Evolutionary conservation across 768 basidiomycete genomes (phyloP).

Genomic region (Pulveroboletus sp.): DNA sequence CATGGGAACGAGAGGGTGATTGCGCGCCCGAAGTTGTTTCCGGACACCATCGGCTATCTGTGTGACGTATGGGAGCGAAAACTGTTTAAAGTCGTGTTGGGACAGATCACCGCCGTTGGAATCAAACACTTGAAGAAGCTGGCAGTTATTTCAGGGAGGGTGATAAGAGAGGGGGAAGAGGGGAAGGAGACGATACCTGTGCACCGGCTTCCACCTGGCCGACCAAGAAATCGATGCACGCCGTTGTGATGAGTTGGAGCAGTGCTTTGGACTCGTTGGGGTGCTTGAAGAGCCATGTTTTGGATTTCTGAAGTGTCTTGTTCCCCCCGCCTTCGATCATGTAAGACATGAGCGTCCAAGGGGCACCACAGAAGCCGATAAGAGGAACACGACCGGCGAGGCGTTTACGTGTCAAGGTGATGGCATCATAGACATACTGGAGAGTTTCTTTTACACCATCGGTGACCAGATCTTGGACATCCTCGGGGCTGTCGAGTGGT

Average conservation of each 20-base stretch:
- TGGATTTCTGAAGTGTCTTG: slow-evolving; percentile 87
- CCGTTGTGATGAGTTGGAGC: slow-evolving; percentile 76
- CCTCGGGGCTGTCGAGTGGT: slow-evolving; percentile 75
- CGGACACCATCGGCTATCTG: slow-evolving; percentile 74
- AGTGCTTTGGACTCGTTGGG: slow-evolving; percentile 81
- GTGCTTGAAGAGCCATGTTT: slow-evolving; percentile 92
- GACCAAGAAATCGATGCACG: slow-evolving; percentile 87
- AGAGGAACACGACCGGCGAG: slow-evolving; percentile 89
- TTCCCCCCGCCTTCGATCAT: slow-evolving; percentile 97
- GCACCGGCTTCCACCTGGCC: slow-evolving; percentile 95
- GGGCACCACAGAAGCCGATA: slow-evolving; percentile 96
- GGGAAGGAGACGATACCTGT: slow-evolving; percentile 57
- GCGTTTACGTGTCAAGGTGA: slow-evolving; percentile 77
- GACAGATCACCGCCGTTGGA: slow-evolving; percentile 94
- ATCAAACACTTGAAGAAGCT: slow-evolving; percentile 97
- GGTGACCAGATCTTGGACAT: slow-evolving; percentile 58
- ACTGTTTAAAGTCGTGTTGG: slow-evolving; percentile 78
- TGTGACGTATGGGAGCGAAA: slow-evolving; percentile 77
- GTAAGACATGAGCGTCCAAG: slow-evolving; percentile 97
- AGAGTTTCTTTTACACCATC: slow-evolving; percentile 86
- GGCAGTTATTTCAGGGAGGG: neutral
- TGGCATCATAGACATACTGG: slow-evolving; percentile 89
- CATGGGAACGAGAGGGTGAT: slow-evolving; percentile 67
- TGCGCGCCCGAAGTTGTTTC: slow-evolving; percentile 48
- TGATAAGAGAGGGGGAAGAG: neutral